Evolutionary conservation across 805 yeast genomes (phyloP), one percentile per base, ranked within the genome.

Genomic region (Blastobotrys americana): DNA sequence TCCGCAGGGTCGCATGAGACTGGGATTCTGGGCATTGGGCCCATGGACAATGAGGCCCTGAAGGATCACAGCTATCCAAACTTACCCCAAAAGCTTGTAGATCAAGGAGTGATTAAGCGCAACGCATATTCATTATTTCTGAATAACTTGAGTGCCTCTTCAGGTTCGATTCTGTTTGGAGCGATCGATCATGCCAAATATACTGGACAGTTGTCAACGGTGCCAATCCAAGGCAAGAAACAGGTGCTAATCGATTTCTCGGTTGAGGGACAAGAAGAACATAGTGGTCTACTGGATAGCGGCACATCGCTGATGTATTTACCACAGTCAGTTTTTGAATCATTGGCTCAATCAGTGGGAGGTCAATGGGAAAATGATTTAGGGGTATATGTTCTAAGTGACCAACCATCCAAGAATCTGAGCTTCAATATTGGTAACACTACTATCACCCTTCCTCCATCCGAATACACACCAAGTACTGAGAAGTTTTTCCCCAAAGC

Each of bases 111-210:
- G 34, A 82, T 80, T 54, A 61, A 72, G 40, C 69, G 73, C 37
- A 71, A 71, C 19, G 77, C 78, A 2, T 84, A 82, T 60, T 83
- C 93, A 0, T 63, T 84, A 36, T 82, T 68, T 53, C 68, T 84
- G 56, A 71, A 78, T 53, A 64, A 66, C 4, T 45, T 61, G 28
- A 59, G 61, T 43, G 56, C 64, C 21, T 45, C 52, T 3, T 49
- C 67, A 3, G 89, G 87, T 5, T 65, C 72, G 19, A 65, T 77
- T 37, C 57, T 77, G 43, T 77, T 77, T 61, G 81, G 82, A 17
- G 82, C 74, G 21, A 66, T 76, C 34, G 80, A 77, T 52, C 68
- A 67, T 31, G 62, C 70, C 41, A 73, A 72, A 56, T 75, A 69
- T 56, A 33, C 56, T 1, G 81, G 80, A n/a, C 52, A 56, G 18